These are phyloP conservation scores for Candolleomyces aberdarensis DNA, from an alignment of 768 basidiomycete species.

Conservation along the genomic window DNA sequence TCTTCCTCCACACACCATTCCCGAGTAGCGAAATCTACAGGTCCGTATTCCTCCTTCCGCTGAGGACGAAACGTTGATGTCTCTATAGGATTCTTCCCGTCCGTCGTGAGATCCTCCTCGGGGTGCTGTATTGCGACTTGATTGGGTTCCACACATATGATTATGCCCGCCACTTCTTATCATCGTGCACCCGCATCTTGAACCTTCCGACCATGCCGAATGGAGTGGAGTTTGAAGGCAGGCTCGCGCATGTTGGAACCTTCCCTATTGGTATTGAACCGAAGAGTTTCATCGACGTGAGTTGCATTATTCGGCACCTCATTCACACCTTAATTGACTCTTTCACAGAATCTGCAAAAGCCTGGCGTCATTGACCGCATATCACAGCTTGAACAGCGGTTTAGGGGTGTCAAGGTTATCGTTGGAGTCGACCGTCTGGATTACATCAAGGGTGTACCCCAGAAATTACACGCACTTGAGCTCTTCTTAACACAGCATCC, in stretches of 20 bases:
- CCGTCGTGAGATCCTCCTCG: conserved; percentile 94
- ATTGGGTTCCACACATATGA: conserved; percentile 99
- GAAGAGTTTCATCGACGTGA: conserved; percentile 78
- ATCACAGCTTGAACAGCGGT: conserved; percentile 79
- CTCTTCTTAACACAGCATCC: conserved; percentile 96
- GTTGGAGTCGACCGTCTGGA: conserved; percentile 98
- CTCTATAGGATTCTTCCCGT: conserved; percentile 85
- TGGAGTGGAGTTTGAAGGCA: conserved; percentile 93
- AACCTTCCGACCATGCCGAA: conserved; percentile 96
- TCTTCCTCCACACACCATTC: conserved; percentile 98
- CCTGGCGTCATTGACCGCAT: conserved; percentile 81
- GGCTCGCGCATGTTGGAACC: conserved; percentile 94
- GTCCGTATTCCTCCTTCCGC: conserved; percentile 33
- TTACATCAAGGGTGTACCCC: conserved; percentile 99
- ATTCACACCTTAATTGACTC: conserved; percentile 6
- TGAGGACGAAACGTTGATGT: conserved; percentile 8
- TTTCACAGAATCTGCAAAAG: conserved; percentile 68
- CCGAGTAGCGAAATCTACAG: conserved; percentile 97
- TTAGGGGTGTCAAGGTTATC: conserved; percentile 93
- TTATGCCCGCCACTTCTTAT: conserved; percentile 98
- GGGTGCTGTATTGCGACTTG: conserved; percentile 92
- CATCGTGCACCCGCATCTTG: conserved; percentile 95
- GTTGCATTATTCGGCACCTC: conserved; percentile 13
- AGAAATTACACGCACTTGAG: conserved; percentile 95
- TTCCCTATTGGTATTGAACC: conserved; percentile 99